Base-by-base conservation (phyloP, 106 monocot species). In the Xerophyta viscosa region DNA sequence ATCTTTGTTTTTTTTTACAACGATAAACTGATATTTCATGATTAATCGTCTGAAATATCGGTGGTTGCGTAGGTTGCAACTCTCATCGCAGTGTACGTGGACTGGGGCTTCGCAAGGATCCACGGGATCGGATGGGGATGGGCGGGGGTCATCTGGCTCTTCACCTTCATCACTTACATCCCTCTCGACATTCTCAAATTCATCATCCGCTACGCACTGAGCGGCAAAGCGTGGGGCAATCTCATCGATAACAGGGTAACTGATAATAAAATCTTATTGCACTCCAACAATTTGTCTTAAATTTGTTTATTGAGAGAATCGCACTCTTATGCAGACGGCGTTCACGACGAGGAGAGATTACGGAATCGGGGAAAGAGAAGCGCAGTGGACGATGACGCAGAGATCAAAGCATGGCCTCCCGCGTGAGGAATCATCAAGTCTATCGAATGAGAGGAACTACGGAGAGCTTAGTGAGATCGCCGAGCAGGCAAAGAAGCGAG, bases 291-390 rank as follows among this genome's bases (percentile, higher is more conserved):
- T n/a, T n/a, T n/a, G n/a, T n/a, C n/a, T n/a, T n/a, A n/a, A n/a
- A n/a, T n/a, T n/a, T n/a, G n/a, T n/a, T n/a, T n/a, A n/a, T n/a
- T n/a, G 10, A 6, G 5, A 10, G 5, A 6, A 6, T 33, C 20
- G 46, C 15, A 19, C 20, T 20, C 8, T 46, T 19, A 1, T 6
- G 7, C 28, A 76, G 77, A 82, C 77, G 0, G 82, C 82, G 11
- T 82, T 82, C 66, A 77, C 68, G 27, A 36, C 29, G 6, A 73
- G 72, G 69, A 82, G 72, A 52, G 82, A 82, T 29, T 82, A 77
- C 39, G 77, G 82, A 19, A 77, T 9, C 22, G 77, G 73, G 0
- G 77, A 82, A 61, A 53, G 82, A 18, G 76, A 82, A 61, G 82
- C 82, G 14, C 77, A 77, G 31, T 82, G 82, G 82, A 77, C 77